Evolutionary conservation across 768 basidiomycete genomes (phyloP), one percentile per base, ranked within the genome.

Genomic region (Asterophora lycoperdoides): DNA sequence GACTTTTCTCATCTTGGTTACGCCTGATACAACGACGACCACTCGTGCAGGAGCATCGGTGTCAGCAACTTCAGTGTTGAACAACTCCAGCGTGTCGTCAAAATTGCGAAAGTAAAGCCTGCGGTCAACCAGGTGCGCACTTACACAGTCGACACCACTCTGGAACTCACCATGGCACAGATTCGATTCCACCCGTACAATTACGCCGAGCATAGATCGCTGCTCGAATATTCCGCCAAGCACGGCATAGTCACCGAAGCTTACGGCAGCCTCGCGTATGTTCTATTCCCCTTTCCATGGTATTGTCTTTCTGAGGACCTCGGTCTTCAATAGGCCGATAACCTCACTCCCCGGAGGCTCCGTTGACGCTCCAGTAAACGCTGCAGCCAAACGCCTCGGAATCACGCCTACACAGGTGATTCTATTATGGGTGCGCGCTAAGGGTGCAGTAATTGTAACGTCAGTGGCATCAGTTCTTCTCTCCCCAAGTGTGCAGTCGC

Each of bases 361-460:
- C 0, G 77, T 90, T 1, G 84, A 87, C 59, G 63, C 62, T 6
- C 72, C 77, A 2, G 63, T 89, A 8, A 56, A 69, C 11, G 70
- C 70, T 14, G 77, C 78, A 11, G 84, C 84, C 0, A 64, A 69
- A 33, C 69, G 79, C 10, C 64, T 81, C 5, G 73, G 76, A 6
- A 77, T 77, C n/a, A 76, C 77, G 3, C 71, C 80, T 0, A 77
- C 76, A 1, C 88, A 90, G 56, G 79, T 87, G 30, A 66, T 89
- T 18, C 76, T 89, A 43, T 66, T 76, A 1, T 90, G 88, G 87
- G 80, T 80, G 1, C 76, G 72, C 56, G 73, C 75, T 26, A 89
- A 90, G 60, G 80, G 81, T 26, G 78, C 72, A 1, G 77, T 80
- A 5, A 77, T 86, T 42, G 81, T 87, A 51, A 88, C 85, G 82